Evolutionary conservation across 73 alveolate genomes (phyloP).

Genomic region (Effrenium voratum): DNA sequence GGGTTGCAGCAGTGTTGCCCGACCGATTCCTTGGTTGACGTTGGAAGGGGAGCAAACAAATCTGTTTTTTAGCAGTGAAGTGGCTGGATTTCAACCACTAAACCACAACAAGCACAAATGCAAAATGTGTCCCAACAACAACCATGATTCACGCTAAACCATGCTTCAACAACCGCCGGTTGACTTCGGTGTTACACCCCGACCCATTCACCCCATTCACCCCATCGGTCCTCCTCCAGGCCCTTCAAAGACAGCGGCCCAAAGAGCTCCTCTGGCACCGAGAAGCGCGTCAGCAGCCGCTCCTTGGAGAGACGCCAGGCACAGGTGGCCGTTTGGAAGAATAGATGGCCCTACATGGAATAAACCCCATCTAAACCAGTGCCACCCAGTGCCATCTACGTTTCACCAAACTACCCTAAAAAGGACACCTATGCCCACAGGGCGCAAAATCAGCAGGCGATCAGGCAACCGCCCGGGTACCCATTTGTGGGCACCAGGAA

Average conservation of each 20-base stretch:
- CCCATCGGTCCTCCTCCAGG: conserved; percentile 25
- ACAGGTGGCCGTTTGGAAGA: neutral
- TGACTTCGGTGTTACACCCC: no score
- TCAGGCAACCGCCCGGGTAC: neutral
- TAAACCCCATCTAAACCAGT: neutral
- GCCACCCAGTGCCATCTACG: neutral
- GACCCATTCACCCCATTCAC: no score
- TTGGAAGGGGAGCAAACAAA: no score
- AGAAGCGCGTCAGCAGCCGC: conserved; percentile 88
- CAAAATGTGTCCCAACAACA: no score
- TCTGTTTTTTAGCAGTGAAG: no score
- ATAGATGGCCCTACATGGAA: neutral
- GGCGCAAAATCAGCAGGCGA: neutral
- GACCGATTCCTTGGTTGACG: no score
- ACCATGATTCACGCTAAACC: no score
- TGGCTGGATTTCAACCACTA: no score
- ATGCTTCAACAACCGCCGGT: no score
- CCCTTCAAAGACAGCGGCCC: conserved; percentile 86
- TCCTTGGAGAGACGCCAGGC: conserved; percentile 2
- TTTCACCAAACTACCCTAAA: neutral
- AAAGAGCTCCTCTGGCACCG: conserved; percentile 89
- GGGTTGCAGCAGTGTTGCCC: no score
- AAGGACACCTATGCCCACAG: neutral
- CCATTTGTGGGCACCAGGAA: neutral
- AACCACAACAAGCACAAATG: no score